phyloP scores from a whole-genome alignment of 1,284 basidiomycete genomes.

The Xerocomus cyaneibrunnescens region DNA sequence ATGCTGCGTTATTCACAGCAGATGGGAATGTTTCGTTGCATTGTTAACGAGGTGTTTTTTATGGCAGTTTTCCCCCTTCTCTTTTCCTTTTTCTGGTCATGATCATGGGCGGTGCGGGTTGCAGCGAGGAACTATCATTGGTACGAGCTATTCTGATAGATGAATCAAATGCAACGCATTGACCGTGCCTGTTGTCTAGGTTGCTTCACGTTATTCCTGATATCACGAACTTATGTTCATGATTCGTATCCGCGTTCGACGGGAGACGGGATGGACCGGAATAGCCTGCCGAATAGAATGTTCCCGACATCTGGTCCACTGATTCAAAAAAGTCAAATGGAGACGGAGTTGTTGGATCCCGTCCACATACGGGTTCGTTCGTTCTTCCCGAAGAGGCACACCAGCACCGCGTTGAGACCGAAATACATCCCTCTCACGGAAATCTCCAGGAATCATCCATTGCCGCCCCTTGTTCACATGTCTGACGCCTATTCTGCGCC shows the following conservation, averaged over 20 bases:
- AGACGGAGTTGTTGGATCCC: neutral
- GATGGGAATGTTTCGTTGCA: slow-evolving; percentile 10
- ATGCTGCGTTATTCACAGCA: slow-evolving; percentile 2
- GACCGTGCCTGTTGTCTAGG: slow-evolving; percentile 10
- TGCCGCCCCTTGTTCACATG: neutral
- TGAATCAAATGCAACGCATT: slow-evolving; percentile 5
- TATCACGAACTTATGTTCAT: neutral
- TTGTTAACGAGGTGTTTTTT: slow-evolving; percentile 7
- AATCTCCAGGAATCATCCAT: neutral
- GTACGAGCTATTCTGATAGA: slow-evolving; percentile 13
- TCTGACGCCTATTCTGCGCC: neutral
- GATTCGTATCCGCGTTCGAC: neutral
- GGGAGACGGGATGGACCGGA: slow-evolving; percentile 1
- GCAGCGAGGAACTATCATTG: slow-evolving; percentile 3
- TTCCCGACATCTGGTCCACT: neutral
- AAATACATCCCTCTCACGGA: neutral
- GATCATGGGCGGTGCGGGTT: slow-evolving; percentile 1
- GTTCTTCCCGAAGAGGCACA: neutral
- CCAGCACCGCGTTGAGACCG: slow-evolving; percentile 1
- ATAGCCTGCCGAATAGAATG: slow-evolving; percentile 11
- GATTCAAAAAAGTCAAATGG: slow-evolving; percentile 6
- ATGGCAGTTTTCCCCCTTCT: slow-evolving; percentile 4
- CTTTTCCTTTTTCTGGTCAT: slow-evolving; percentile 5
- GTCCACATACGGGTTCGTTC: slow-evolving; percentile 1
- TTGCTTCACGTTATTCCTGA: slow-evolving; percentile 1